Evolutionary conservation across 148 eudicot genomes (phyloP), one percentile per base, ranked within the genome.

Genomic region (Rhododendron vialii): DNA sequence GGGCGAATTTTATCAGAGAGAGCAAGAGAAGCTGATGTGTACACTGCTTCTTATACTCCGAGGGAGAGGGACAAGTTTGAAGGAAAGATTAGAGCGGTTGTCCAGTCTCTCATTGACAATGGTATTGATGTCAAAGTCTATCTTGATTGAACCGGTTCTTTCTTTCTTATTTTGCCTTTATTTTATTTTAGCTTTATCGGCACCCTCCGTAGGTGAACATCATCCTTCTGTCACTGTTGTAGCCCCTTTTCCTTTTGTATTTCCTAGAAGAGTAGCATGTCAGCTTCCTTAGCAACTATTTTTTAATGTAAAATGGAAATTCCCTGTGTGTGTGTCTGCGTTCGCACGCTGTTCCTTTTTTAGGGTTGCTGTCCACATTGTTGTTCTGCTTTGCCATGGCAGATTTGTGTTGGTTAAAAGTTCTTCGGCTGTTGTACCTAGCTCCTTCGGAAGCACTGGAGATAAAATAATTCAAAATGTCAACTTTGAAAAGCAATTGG

Each of bases 1-100:
- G 97, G 99, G 28, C 87, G 86, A 89, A 92, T 96, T 80, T 89
- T 96, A 73, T 89, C 96, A 0, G 99, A 95, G 20, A 89, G 99
- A 65, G 96, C 95, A 22, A 90, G 96, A 87, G 99, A 96, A 95
- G 98, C 99, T 17, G 99, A 96, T 81, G 99, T 94, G 81, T 96
- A 92, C 82, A 95, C 99, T 9, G 97, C 98, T 80, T 92, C 95
- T n/a, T 96, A 93, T 86, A 96, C 99, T 65, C 99, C 98, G 7
- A 91, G 99, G 83, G 99, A 91, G 36, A 90, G 98, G 82, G 99
- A 96, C 88, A 96, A 94, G 88, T 96, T 96, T 71, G 99, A 96
- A 87, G 99, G 99, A n/a, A 96, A 96, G 91, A 94, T 94, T 67
- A 94, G 99, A 88, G 99, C 98, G 0, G 98, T 96, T 28, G 99